A percentile compares a stretch with the other conserved stretches of the same genome.
Evolutionary conservation across 2,329 filamentous ascomycete genomes (phyloP).

Genomic region (Boeremia lycopersici): DNA sequence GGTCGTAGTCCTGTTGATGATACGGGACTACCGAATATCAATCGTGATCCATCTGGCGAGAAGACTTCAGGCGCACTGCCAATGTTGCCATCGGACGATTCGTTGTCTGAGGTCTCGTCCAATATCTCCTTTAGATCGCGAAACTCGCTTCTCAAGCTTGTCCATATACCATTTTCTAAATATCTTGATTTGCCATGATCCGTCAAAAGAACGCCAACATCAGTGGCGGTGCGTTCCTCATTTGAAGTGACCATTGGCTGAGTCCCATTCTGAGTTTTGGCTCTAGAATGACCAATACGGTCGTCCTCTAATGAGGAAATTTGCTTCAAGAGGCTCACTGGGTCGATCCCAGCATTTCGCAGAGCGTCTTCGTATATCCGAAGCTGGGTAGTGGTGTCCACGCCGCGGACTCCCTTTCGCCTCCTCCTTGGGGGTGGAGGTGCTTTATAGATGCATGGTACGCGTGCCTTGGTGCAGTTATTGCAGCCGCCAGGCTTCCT

Average conservation of each 20-base stretch:
- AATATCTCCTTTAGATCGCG: conserved; percentile 35
- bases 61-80: conserved; percentile 4
- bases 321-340: conserved; percentile 28
- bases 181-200: conserved; percentile 39
- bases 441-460: conserved; percentile 41
- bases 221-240: neutral
- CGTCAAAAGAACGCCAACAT: conserved; percentile 30
- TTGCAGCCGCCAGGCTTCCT: conserved; percentile 35
- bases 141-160: conserved; percentile 38
- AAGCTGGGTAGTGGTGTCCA: conserved; percentile 33
- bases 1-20: conserved; percentile 29
- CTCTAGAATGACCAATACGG: neutral
- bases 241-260: neutral
- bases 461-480: conserved; percentile 39
- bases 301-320: neutral
- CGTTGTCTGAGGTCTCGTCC: conserved; percentile 39
- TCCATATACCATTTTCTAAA: conserved; percentile 43
- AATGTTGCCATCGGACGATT: conserved; percentile 2
- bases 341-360: conserved; percentile 36
- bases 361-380: conserved; percentile 41
- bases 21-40: conserved; percentile 28
- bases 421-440: conserved; percentile 39
- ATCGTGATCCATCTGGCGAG: conserved; percentile 15
- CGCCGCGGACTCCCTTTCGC: conserved; percentile 31
- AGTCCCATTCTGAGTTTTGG: neutral